Percentiles rank a stretch among this genome's conserved stretches.
Conservation (phyloP, 2,329 filamentous ascomycete species). For the Verticillium albo-atrum region DNA sequence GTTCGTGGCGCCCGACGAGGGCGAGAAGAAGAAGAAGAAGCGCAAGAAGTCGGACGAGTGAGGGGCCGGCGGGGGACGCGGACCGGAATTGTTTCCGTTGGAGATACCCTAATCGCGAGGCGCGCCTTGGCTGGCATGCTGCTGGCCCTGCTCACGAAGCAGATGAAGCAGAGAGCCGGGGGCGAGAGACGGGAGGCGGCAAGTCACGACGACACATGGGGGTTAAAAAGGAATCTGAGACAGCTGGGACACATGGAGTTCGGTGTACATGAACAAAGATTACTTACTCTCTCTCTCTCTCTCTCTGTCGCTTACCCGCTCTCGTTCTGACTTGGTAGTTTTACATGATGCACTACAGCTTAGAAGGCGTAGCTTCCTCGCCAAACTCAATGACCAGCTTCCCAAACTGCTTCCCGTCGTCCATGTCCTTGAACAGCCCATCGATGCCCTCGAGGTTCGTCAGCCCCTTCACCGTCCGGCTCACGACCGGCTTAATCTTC, state of each 20-base stretch:
- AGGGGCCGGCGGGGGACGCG: constrained; percentile 1
- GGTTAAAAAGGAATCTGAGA: neutral
- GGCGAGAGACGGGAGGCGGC: neutral
- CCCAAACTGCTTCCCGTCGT: constrained; percentile 79
- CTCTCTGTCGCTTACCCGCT: no score
- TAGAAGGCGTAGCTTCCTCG: constrained; percentile 29
- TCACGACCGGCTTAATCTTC: constrained; percentile 73
- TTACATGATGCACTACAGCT: constrained; percentile 26
- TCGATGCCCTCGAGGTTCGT: constrained; percentile 78
- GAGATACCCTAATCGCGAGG: neutral
- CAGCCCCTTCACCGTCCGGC: constrained; percentile 66
- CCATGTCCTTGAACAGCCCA: constrained; percentile 82
- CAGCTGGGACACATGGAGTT: neutral
- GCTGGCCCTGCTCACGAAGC: neutral
- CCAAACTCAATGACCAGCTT: constrained; percentile 79
- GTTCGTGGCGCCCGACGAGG: constrained; percentile 82
- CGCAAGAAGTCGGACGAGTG: constrained; percentile 47
- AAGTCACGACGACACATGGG: neutral
- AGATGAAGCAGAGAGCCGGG: neutral
- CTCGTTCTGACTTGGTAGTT: neutral
- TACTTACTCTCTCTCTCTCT: neutral
- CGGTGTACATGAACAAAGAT: neutral
- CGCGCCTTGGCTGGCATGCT: neutral
- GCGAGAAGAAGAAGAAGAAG: constrained; percentile 58
- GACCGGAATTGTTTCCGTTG: neutral